Evolutionary conservation across 495 filamentous ascomycete genomes (phyloP), one percentile per base, ranked within the genome.

Genomic region (Neurospora sp.): DNA sequence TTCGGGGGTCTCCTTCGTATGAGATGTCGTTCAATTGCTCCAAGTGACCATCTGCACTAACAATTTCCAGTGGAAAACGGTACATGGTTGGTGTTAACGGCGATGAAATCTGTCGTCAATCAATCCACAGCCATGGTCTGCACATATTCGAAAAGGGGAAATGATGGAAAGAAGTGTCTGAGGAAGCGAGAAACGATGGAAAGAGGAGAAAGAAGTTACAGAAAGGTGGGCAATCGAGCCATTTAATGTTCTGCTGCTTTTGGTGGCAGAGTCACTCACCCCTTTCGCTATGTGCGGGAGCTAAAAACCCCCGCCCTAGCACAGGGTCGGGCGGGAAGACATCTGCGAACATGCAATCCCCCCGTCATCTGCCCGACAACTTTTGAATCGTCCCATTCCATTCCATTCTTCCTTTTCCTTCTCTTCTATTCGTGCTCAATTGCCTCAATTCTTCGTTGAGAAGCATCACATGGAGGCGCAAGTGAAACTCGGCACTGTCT

Each of bases 161-260:
- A 75, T 69, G 20, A 65, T 46, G 71, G 48, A 72, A 71, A 71
- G 70, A 75, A 72, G 71, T 70, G 71, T 27, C 69, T 46, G 70
- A 73, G 73, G 73, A 71, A 68, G 70, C 61, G 73, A 75, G 73
- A 39, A 78, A 74, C 76, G 74, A 70, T 75, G 72, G 73, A 72
- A 80, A 74, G 80, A 79, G 73, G 74, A 39, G 79, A 72, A 77
- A 77, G 76, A 74, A 77, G 77, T 73, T 74, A 71, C 70, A 76
- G 73, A 79, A 75, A 80, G 78, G 82, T 77, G 83, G 83, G 79
- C 73, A 80, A 82, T 81, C 78, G 82, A 80, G 78, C 76, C 77
- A 80, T 82, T 80, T 81, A 77, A 80, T 78, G 78, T 79, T 61
- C 75, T 75, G 77, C 74, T 79, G 74, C 73, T 76, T 78, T 74